phyloP scores from a whole-genome alignment of 495 filamentous ascomycete genomes.

The Aspergillus nanangensis region DNA sequence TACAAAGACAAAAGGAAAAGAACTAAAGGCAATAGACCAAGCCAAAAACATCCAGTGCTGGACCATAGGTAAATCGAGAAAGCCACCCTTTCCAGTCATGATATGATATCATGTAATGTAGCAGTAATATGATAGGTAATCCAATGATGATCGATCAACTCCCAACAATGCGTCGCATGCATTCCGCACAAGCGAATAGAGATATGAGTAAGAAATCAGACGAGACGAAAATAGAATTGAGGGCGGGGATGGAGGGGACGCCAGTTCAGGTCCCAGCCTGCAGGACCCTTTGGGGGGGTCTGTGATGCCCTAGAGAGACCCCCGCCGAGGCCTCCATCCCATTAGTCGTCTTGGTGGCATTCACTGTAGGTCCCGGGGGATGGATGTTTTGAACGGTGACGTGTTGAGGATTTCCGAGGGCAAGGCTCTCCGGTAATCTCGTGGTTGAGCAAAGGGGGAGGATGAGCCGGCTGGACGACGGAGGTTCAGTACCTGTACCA shows the following conservation, averaged over 20 bases:
- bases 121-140: conserved; percentile 17
- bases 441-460: conserved; percentile 41
- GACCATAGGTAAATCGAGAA: conserved; percentile 16
- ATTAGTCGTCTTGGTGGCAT: background rate
- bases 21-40: too few species aligned
- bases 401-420: conserved; percentile 36
- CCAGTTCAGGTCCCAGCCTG: conserved; percentile 25
- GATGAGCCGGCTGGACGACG: conserved; percentile 38
- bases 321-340: conserved; percentile 5
- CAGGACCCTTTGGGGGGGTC: too few species aligned
- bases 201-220: conserved; percentile 7
- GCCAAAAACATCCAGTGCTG: conserved; percentile 9
- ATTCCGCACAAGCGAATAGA: conserved; percentile 10
- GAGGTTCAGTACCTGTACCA: conserved; percentile 39
- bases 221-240: conserved; percentile 4
- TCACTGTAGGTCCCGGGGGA: conserved; percentile 17
- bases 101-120: conserved; percentile 19
- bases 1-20: too few species aligned
- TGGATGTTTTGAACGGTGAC: conserved; percentile 21
- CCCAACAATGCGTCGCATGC: conserved; percentile 34
- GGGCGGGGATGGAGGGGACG: conserved; percentile 1
- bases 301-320: too few species aligned
- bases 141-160: conserved; percentile 21
- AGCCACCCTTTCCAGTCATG: conserved; percentile 16
- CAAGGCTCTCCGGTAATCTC: conserved; percentile 37